These are phyloP conservation scores for Aulographum hederae DNA, from an alignment of 2,329 filamentous ascomycete genomes.

Conservation along the genomic window DNA sequence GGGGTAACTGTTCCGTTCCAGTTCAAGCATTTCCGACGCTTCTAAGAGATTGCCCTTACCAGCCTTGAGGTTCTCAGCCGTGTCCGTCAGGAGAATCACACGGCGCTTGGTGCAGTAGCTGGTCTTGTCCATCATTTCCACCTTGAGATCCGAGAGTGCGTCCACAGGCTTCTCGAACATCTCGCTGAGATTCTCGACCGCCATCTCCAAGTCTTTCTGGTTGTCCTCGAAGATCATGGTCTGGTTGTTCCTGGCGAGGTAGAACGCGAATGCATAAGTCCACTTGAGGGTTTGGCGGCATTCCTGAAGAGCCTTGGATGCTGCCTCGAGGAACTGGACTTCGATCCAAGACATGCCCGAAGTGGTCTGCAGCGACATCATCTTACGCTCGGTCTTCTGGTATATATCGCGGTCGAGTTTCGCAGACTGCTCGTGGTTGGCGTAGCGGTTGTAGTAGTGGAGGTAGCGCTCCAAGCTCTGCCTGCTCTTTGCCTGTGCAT, in stretches of 20 bases:
- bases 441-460: slow-evolving; percentile 98
- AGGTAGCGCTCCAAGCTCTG: slow-evolving; percentile 89
- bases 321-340: slow-evolving; percentile 88
- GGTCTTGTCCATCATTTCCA: slow-evolving; percentile 97
- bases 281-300: slow-evolving; percentile 98
- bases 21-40: no score
- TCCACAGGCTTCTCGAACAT: slow-evolving; percentile 98
- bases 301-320: slow-evolving; percentile 82
- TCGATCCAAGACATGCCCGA: slow-evolving; percentile 99
- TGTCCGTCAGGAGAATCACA: slow-evolving; percentile 78
- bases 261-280: slow-evolving; percentile 98
- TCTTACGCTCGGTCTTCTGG: slow-evolving; percentile 95
- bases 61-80: slow-evolving; percentile 76
- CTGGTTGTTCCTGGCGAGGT: slow-evolving; percentile 85
- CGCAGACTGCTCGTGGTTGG: slow-evolving; percentile 95
- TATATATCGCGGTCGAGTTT: slow-evolving; percentile 94
- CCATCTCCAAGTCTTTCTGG: slow-evolving; percentile 94
- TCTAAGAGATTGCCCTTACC: slow-evolving; percentile 44
- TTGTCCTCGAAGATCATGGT: slow-evolving; percentile 98
- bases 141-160: slow-evolving; percentile 72
- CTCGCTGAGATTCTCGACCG: slow-evolving; percentile 89
- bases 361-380: slow-evolving; percentile 84
- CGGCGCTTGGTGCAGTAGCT: slow-evolving; percentile 88
- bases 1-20: no score
- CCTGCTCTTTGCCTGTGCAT: slow-evolving; percentile 79